phyloP scores from a whole-genome alignment of 1,139 yeast genomes.

The Debaryomycetaceae sp. region DNA sequence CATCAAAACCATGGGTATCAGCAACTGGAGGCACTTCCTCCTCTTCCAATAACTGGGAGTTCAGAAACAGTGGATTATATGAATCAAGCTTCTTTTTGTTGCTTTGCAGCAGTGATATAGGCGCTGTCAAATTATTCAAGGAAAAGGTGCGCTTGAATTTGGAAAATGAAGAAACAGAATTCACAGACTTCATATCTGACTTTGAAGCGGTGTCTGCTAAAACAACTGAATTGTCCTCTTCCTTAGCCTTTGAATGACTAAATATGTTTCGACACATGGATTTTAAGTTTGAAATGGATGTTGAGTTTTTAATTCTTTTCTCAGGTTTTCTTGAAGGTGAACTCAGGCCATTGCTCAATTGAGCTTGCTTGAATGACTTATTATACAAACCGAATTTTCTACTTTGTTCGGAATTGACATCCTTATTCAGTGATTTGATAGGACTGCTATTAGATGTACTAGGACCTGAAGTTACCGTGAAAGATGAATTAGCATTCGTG shows the following conservation, averaged over 20 bases:
- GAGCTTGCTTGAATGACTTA: neutral
- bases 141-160: constrained; percentile 13
- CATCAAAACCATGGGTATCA: constrained; percentile 9
- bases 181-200: constrained; percentile 1
- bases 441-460: constrained; percentile 74
- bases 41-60: neutral
- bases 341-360: neutral
- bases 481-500: neutral
- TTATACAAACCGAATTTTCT: neutral
- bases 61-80: neutral
- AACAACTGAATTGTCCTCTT: neutral
- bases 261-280: constrained; percentile 9
- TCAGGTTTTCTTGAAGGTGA: neutral
- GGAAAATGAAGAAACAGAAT: neutral
- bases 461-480: neutral
- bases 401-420: constrained; percentile 25
- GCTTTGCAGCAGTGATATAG: neutral
- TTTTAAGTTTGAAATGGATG: constrained; percentile 11
- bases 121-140: constrained; percentile 10
- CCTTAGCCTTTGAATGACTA: neutral
- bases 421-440: constrained; percentile 70
- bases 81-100: neutral
- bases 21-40: neutral
- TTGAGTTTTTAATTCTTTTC: constrained; percentile 5
- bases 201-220: neutral